Conservation (phyloP, 192 early-diverging fungal species). For the Mycoemilia scoparia region DNA sequence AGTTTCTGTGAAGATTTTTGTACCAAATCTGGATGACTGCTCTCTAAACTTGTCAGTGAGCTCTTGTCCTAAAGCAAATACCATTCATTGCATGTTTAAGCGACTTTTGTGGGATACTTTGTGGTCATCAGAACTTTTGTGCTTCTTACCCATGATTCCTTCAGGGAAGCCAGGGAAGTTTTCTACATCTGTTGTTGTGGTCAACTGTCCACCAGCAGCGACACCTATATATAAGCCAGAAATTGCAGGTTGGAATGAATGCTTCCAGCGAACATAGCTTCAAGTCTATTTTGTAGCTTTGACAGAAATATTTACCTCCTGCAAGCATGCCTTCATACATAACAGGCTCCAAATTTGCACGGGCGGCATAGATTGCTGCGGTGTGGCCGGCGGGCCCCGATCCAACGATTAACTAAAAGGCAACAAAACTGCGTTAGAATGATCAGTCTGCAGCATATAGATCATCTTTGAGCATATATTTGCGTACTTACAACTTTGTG, state of each 20-base stretch:
- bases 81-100: not conserved
- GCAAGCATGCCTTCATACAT: slow-evolving; percentile 96
- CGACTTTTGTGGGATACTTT: not conserved
- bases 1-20: slow-evolving; percentile 76
- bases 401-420: slow-evolving; percentile 49
- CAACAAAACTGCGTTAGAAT: no score
- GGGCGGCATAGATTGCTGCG: slow-evolving; percentile 86
- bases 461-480: no score
- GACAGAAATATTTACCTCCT: slow-evolving; percentile 52
- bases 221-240: no score
- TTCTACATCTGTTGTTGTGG: slow-evolving; percentile 92
- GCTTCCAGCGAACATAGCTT: slow-evolving; percentile 2
- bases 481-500: slow-evolving; percentile 17
- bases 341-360: slow-evolving; percentile 82
- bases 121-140: not conserved
- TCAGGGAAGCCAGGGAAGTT: slow-evolving; percentile 91
- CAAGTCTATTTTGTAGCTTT: slow-evolving; percentile 27
- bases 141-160: slow-evolving; percentile 73
- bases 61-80: no score
- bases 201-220: slow-evolving; percentile 68
- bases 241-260: slow-evolving; percentile 2
- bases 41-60: slow-evolving; percentile 72
- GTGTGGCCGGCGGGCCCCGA: slow-evolving; percentile 96
- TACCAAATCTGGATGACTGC: slow-evolving; percentile 78
- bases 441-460: no score